Evolutionary conservation across 2,329 filamentous ascomycete genomes (phyloP).

Genomic region (Thermochaetoides dissita): DNA sequence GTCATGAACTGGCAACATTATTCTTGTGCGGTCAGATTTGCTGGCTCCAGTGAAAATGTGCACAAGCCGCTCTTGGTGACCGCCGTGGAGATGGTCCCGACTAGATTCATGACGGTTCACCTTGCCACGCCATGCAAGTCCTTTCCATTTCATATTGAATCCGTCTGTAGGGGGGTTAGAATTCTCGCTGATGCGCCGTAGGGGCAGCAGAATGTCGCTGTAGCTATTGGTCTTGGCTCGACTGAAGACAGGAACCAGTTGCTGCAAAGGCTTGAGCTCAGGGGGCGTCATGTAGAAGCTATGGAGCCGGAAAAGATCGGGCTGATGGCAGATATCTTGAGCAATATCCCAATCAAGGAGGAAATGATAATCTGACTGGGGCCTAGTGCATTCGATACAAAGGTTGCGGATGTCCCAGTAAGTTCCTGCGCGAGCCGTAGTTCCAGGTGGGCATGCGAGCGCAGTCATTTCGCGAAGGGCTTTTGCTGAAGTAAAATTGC

Average conservation of each 20-base stretch:
- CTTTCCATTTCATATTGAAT: conserved; percentile 49
- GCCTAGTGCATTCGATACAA: conserved; percentile 47
- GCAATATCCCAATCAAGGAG: conserved; percentile 51
- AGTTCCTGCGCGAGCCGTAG: conserved; percentile 42
- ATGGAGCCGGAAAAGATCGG: conserved; percentile 60
- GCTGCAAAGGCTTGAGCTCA: conserved; percentile 44
- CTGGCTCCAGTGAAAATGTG: conserved; percentile 51
- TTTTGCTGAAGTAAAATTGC: conserved; percentile 13
- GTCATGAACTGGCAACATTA: conserved; percentile 38
- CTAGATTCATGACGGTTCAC: conserved; percentile 38
- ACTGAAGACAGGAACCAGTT: conserved; percentile 62
- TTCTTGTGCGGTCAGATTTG: conserved; percentile 30
- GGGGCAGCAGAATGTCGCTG: conserved; percentile 62
- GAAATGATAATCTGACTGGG: conserved; percentile 55
- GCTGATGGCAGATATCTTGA: conserved; percentile 59
- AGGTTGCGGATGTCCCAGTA: conserved; percentile 51
- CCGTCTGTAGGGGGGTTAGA: conserved; percentile 33
- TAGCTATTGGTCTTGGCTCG: conserved; percentile 59
- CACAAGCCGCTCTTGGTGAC: conserved; percentile 58
- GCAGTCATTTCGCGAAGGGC: conserved; percentile 27
- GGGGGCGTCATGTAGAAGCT: conserved; percentile 57
- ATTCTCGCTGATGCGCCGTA: conserved; percentile 30
- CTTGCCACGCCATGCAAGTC: conserved; percentile 62
- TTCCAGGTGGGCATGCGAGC: conserved; percentile 44
- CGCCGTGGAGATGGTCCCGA: conserved; percentile 45